Evolutionary conservation across 1,139 yeast species (phyloP), one percentile per base, ranked within the genome.

Genomic region (Geotrichum australiense): DNA sequence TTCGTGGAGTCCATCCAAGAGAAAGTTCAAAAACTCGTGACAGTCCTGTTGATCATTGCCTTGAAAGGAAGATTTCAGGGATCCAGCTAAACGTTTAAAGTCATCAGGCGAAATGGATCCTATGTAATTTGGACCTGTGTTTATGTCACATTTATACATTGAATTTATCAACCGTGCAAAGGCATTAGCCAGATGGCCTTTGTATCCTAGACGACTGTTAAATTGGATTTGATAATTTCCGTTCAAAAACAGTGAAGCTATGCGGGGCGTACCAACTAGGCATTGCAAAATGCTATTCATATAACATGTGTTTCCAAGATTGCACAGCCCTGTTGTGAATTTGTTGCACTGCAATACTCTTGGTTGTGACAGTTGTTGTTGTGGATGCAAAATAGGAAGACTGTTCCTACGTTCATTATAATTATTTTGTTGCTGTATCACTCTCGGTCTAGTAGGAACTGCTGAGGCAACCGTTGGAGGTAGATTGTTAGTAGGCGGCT

Each of bases 201-300:
- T 79, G 8, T 95, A 75, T 0, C 97, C 97, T 16, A 89, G 64
- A 50, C 74, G 74, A 52, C 91, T 85, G 51, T 78, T 73, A 24
- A 78, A 67, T 54, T 89, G 87, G 36, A 89, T 82, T 57, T 81
- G 85, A 60, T 81, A 89, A 1, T 80, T 68, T 23, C 77, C 76
- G 45, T 70, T 69, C 22, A 73, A 55, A 51, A 80, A 77, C 40
- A 76, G 63, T 18, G 60, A 59, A 2, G 72, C 62, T 14, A 76
- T 55, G 39, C 68, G 67, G 5, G 68, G 65, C 0, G 78, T 72
- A 1, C 78, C 78, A 7, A 73, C 60, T 27, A 91, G 64, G 57
- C 97, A 89, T 61, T 91, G 98, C 14, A 91, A 63, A 45, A 91
- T 74, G 54, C 96, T 84, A 61, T 91, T 91, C 80, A 91, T 81